phyloP scores from a whole-genome alignment of 345 rosid genomes.

The Lumnitzera littorea region DNA sequence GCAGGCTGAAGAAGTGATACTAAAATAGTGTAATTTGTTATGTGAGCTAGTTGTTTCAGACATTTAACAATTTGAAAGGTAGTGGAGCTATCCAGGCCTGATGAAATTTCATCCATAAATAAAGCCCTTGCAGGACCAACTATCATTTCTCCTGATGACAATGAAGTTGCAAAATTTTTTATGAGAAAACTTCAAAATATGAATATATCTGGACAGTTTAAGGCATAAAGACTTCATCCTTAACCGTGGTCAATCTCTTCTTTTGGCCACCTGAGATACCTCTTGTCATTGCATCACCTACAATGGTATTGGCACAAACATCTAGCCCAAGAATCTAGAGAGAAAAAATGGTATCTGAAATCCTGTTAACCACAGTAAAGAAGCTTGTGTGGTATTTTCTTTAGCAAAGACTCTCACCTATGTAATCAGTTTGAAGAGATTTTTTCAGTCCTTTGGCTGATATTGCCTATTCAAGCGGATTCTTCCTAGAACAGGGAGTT shows the following conservation, averaged over 20 bases:
- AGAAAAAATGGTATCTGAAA: background rate
- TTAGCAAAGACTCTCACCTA: constrained; percentile 22
- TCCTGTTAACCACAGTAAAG: background rate
- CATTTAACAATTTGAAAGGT: constrained; percentile 60
- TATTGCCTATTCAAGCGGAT: constrained; percentile 27
- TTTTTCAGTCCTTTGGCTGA: constrained; percentile 33
- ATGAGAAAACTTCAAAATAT: background rate
- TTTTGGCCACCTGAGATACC: constrained; percentile 57
- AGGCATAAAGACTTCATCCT: background rate
- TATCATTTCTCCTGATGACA: constrained; percentile 55
- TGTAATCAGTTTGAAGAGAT: constrained; percentile 51
- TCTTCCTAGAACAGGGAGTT: background rate
- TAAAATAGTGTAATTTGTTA: constrained; percentile 44
- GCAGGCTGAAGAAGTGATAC: constrained; percentile 74
- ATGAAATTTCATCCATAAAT: constrained; percentile 79
- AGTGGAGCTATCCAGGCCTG: constrained; percentile 71
- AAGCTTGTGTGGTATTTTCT: background rate
- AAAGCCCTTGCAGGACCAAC: constrained; percentile 62
- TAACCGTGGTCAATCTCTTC: constrained; percentile 46
- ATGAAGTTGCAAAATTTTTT: background rate
- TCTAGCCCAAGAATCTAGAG: constrained; percentile 61
- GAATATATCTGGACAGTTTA: background rate
- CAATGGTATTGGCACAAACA: constrained; percentile 55
- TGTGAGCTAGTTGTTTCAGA: constrained; percentile 58
- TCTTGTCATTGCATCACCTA: constrained; percentile 63